Conservation (phyloP, 306 rosid genomes). For the Chamaecrista fasciculata region DNA sequence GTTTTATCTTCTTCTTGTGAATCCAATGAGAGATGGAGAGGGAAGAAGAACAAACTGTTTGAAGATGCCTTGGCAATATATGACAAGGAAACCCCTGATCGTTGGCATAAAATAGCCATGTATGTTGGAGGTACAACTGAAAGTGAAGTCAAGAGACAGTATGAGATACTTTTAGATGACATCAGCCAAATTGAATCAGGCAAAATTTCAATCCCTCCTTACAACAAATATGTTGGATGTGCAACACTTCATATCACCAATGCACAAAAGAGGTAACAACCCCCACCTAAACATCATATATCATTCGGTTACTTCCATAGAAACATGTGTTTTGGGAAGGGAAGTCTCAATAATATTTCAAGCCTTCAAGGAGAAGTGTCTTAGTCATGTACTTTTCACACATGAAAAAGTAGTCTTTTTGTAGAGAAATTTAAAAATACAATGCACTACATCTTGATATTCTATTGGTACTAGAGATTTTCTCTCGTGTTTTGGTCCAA, state of each 20-base stretch:
- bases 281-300: no score
- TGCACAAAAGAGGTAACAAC: constrained; percentile 35
- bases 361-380: no score
- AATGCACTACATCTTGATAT: no score
- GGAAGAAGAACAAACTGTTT: constrained; percentile 41
- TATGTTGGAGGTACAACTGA: constrained; percentile 43
- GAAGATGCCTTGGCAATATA: constrained; percentile 52
- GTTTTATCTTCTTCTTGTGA: constrained; percentile 5
- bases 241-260: constrained; percentile 11
- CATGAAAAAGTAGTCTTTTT: no score
- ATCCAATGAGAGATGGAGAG: constrained; percentile 40
- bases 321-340: no score
- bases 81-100: constrained; percentile 46
- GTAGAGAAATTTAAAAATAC: no score
- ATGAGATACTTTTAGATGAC: constrained; percentile 46
- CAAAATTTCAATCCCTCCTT: constrained; percentile 44
- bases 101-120: constrained; percentile 50
- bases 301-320: no score
- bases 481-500: no score
- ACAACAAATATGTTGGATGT: constrained; percentile 25
- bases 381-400: no score
- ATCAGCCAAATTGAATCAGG: constrained; percentile 50
- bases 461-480: no score
- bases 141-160: constrained; percentile 52
- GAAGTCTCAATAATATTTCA: no score